Evolutionary conservation across 2,329 filamentous ascomycete genomes (phyloP), one percentile per base, ranked within the genome.

Genomic region (Aspergillus pseudoglaucus): DNA sequence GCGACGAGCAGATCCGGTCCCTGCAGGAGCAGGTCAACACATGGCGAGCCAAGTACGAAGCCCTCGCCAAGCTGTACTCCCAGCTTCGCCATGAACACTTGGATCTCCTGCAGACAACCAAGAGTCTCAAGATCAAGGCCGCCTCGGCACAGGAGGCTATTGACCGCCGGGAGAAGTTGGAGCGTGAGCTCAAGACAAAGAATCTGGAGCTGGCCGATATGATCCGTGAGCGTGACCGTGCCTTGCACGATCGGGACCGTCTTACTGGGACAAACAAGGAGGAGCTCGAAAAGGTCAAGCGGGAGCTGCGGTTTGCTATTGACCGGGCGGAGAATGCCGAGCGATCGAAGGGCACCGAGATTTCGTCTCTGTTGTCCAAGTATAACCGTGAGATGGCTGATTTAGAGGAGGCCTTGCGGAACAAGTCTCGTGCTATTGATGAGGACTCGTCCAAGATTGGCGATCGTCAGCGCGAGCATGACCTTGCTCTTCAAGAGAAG

Each of bases 181-280:
- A 97, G 73, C 86, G 91, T 30, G 93, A 98, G 72, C 87, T 98
- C 67, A 98, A 98, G 80, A 96, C 91, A 25, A 98, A 98, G 81
- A 98, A 98, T 65, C 76, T 98, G n/a, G 93, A 98, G 69, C 74
- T 98, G 52, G 93, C 93, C 27, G 90, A 97, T 67, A 97, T 98
- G 93, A 98, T 98, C 55, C 83, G 93, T 39, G 93, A 98, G 73
- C 81, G 93, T 58, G 93, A 98, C 64, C 83, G 93, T 54, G 93
- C 93, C 25, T 72, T 96, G 45, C 89, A 97, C 63, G 93, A 98
- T 53, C 89, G 90, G 67, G 93, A 98, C 64, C 83, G 93, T 47
- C 74, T 85, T n/a, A 82, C 77, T 45, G 93, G 93, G 44, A 87
- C 83, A 46, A 90, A 90, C 69, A 90, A 88, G 62, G 93, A 98